Evolutionary conservation across 768 basidiomycete species (phyloP).

Genomic region (Lactifluus pinguis): DNA sequence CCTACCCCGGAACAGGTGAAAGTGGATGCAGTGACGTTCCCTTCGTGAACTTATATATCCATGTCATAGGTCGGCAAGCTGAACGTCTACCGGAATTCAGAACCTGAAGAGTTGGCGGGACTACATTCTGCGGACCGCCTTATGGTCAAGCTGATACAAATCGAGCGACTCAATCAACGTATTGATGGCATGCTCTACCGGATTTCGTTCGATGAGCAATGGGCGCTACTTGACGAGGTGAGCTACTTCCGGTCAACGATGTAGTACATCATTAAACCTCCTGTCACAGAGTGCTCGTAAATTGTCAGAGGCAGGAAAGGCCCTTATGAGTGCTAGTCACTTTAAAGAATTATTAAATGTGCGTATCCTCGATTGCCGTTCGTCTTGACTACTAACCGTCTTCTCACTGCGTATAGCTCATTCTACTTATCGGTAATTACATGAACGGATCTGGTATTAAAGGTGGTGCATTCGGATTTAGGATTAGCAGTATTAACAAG

Average conservation of each 20-base stretch:
- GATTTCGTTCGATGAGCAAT: slow-evolving; percentile 79
- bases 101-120: slow-evolving; percentile 72
- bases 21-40: not conserved
- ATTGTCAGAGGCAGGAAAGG: slow-evolving; percentile 70
- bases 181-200: slow-evolving; percentile 96
- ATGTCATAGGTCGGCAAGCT: slow-evolving; percentile 67
- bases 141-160: slow-evolving; percentile 95
- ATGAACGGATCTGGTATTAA: slow-evolving; percentile 96
- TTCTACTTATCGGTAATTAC: slow-evolving; percentile 93
- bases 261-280: slow-evolving; percentile 7
- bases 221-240: slow-evolving; percentile 75
- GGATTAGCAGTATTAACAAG: slow-evolving; percentile 96
- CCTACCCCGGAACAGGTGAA: slow-evolving; percentile 85
- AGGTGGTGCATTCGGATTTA: slow-evolving; percentile 95
- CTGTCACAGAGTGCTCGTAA: slow-evolving; percentile 62
- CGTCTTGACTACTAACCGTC: slow-evolving; percentile 15
- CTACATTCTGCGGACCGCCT: slow-evolving; percentile 94
- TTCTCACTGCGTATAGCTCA: slow-evolving; percentile 42
- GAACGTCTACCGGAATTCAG: slow-evolving; percentile 82
- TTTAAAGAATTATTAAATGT: slow-evolving; percentile 91
- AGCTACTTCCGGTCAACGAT: slow-evolving; percentile 20
- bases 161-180: slow-evolving; percentile 77
- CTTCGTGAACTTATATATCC: not conserved
- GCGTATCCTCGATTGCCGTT: slow-evolving; percentile 19
- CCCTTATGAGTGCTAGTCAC: slow-evolving; percentile 68